Percentiles rank a stretch among this genome's conserved stretches.
Evolutionary conservation across 768 basidiomycete genomes (phyloP).

Genomic region (Nidularia sp.): DNA sequence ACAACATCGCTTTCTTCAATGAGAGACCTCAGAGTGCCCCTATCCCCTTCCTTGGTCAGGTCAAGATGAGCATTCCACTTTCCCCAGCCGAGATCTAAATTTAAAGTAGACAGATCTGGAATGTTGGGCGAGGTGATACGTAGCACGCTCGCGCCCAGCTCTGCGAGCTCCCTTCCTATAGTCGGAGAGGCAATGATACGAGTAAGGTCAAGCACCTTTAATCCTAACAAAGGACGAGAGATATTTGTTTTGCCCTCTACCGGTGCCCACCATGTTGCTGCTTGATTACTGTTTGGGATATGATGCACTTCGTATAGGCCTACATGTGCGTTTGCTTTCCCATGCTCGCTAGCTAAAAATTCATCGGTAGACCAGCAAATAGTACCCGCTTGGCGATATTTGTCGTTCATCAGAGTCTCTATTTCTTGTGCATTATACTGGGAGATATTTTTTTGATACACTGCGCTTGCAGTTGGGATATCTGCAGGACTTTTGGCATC

Average conservation of each 20-base stretch:
- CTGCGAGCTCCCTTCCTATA: constrained; percentile 16
- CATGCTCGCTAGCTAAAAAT: constrained; percentile 14
- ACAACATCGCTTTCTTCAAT: constrained; percentile 21
- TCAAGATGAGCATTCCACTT: constrained; percentile 21
- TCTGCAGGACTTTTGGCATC: constrained; percentile 1
- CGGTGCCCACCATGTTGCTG: constrained; percentile 12
- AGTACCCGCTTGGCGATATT: constrained; percentile 18
- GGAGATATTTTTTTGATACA: constrained; percentile 7
- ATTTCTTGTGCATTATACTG: constrained; percentile 9
- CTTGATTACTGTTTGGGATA: constrained; percentile 12
- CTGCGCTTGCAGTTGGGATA: constrained; percentile 4
- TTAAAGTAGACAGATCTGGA: constrained; percentile 12
- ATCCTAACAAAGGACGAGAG: constrained; percentile 14
- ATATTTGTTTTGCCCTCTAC: constrained; percentile 6
- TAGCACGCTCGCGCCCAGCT: constrained; percentile 21
- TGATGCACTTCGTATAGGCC: constrained; percentile 16
- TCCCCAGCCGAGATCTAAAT: constrained; percentile 18
- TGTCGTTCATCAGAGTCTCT: constrained; percentile 14
- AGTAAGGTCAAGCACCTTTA: constrained; percentile 21
- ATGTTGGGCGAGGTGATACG: constrained; percentile 20
- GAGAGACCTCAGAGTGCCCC: constrained; percentile 8
- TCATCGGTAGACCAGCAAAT: constrained; percentile 16
- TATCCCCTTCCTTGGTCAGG: constrained; percentile 14
- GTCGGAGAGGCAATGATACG: constrained; percentile 21
- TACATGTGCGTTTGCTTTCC: constrained; percentile 17